Conservation (phyloP, 495 filamentous ascomycete genomes). For the Astrothelium macrocarpum region DNA sequence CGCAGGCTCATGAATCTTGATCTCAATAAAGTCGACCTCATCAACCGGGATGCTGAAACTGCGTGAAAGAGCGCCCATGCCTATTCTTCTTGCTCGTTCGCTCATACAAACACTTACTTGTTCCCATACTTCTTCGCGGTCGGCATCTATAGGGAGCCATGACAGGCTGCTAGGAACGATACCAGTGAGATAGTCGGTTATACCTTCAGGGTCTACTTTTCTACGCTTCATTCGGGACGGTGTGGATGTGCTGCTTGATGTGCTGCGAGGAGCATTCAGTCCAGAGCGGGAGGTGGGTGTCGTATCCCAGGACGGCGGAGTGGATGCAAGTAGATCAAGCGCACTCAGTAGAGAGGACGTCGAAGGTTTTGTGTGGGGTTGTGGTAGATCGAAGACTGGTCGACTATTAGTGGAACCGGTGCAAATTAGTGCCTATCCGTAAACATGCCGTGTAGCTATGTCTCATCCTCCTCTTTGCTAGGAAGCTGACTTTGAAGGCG, state of each 20-base stretch:
- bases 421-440: background rate
- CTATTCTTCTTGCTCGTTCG: slow-evolving; percentile 76
- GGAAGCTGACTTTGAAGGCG: background rate
- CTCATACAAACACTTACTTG: slow-evolving; percentile 65
- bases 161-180: slow-evolving; percentile 63
- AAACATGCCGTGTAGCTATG: background rate
- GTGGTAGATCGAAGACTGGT: slow-evolving; percentile 40
- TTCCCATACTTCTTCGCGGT: slow-evolving; percentile 70
- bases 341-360: slow-evolving; percentile 28
- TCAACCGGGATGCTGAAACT: slow-evolving; percentile 54
- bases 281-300: slow-evolving; percentile 8
- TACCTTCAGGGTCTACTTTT: slow-evolving; percentile 29
- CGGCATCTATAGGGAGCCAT: slow-evolving; percentile 66
- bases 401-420: background rate
- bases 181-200: slow-evolving; percentile 54
- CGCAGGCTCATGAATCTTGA: slow-evolving; percentile 81
- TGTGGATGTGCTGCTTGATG: slow-evolving; percentile 2
- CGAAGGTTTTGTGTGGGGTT: slow-evolving; percentile 38
- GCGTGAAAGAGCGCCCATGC: slow-evolving; percentile 69
- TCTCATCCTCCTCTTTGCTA: background rate
- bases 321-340: slow-evolving; percentile 29
- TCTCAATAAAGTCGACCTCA: slow-evolving; percentile 38
- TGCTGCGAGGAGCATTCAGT: background rate
- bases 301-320: slow-evolving; percentile 37
- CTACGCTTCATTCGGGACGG: slow-evolving; percentile 9